Conservation (phyloP, 2,329 filamentous ascomycete species). For the Raffaelea arxii region DNA sequence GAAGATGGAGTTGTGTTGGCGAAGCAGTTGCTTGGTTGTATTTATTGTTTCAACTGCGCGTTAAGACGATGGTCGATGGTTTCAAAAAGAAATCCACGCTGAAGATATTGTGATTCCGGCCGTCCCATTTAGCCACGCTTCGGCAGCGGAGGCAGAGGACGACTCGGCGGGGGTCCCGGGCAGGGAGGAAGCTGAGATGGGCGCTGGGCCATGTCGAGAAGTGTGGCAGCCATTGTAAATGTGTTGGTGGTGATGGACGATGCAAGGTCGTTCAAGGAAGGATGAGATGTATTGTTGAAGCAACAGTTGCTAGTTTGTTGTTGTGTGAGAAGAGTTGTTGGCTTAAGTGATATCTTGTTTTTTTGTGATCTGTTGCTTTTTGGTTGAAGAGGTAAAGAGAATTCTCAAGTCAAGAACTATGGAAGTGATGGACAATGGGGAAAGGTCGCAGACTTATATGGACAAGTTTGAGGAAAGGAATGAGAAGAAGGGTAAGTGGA, state of each 20-base stretch:
- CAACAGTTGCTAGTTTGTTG: slow-evolving; percentile 7
- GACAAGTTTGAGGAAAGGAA: neutral
- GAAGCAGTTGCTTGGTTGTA: too few species aligned
- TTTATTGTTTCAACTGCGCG: too few species aligned
- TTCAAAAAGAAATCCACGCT: too few species aligned
- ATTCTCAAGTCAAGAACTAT: neutral
- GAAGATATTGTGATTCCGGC: too few species aligned
- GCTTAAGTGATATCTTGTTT: neutral
- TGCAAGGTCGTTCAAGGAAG: neutral
- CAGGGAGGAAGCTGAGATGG: slow-evolving; percentile 58
- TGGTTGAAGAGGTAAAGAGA: slow-evolving; percentile 4
- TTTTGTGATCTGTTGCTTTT: slow-evolving; percentile 4
- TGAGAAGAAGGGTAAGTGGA: neutral
- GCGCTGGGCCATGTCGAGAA: slow-evolving; percentile 44
- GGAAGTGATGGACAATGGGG: neutral
- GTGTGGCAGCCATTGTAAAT: slow-evolving; percentile 12
- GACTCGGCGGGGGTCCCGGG: slow-evolving; percentile 55
- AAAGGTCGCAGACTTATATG: slow-evolving; percentile 10
- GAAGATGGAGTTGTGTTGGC: too few species aligned
- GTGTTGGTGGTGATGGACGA: slow-evolving; percentile 3
- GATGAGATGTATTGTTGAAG: neutral
- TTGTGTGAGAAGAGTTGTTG: neutral
- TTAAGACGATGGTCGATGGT: too few species aligned
- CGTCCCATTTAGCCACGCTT: slow-evolving; percentile 44
- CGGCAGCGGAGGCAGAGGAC: slow-evolving; percentile 55